phyloP scores from a whole-genome alignment of 2,329 filamentous ascomycete genomes.

The Apiospora pterosperma region DNA sequence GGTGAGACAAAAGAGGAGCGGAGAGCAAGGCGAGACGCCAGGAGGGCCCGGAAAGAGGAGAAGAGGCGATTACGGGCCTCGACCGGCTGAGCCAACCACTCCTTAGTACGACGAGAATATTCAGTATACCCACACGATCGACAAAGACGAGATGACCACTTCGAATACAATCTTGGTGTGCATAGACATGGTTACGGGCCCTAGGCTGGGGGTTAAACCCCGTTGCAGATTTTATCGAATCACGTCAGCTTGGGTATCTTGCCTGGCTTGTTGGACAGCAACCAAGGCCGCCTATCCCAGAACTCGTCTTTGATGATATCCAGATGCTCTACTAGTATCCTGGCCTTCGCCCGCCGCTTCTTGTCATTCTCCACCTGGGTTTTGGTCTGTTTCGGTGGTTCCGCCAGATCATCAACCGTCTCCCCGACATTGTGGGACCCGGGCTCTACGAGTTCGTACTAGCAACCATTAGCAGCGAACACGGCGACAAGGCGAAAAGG shows the following conservation, averaged over 20 bases:
- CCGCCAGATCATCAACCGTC: slow-evolving; percentile 46
- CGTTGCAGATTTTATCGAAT: slow-evolving; percentile 10
- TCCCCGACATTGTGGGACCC: slow-evolving; percentile 41
- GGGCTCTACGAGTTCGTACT: slow-evolving; percentile 71
- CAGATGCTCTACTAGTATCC: slow-evolving; percentile 77
- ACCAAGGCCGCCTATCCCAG: slow-evolving; percentile 84
- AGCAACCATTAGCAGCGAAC: slow-evolving; percentile 19
- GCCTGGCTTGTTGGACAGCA: slow-evolving; percentile 71
- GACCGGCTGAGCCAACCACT: background rate
- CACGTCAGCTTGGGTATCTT: slow-evolving; percentile 61
- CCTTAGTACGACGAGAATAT: background rate
- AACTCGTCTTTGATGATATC: slow-evolving; percentile 97
- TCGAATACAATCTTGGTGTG: background rate
- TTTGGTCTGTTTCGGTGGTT: slow-evolving; percentile 61
- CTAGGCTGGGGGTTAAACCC: background rate
- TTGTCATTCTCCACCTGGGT: slow-evolving; percentile 80
- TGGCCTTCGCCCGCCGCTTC: slow-evolving; percentile 77
- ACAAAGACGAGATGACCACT: background rate
- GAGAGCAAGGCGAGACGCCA: slow-evolving; percentile 40
- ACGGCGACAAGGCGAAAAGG: background rate
- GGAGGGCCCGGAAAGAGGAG: slow-evolving; percentile 33
- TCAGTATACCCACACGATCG: background rate
- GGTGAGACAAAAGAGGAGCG: slow-evolving; percentile 45
- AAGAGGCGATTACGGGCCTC: slow-evolving; percentile 16
- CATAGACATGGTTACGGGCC: background rate